Percentiles rank a stretch among this genome's conserved stretches.
These are phyloP conservation scores for Diplotaxis tenuifolia DNA, from an alignment of 345 rosid species.

Conservation along the genomic window DNA sequence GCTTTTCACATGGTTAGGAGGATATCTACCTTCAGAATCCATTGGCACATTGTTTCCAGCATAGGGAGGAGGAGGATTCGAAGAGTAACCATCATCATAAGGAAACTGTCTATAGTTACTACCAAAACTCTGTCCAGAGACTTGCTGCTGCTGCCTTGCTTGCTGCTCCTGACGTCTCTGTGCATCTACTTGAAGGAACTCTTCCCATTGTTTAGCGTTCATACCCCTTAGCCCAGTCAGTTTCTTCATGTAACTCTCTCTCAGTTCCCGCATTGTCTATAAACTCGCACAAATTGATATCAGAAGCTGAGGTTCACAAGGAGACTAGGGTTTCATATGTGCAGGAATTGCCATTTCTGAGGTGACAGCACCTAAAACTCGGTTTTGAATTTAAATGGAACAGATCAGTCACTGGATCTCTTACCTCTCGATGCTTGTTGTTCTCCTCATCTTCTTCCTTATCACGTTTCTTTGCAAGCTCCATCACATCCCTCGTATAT, in stretches of 20 bases:
- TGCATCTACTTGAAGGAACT: constrained; percentile 77
- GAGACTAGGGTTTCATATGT: constrained; percentile 3
- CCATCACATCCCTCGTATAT: constrained; percentile 69
- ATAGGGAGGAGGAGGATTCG: constrained; percentile 56
- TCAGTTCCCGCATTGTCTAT: constrained; percentile 83
- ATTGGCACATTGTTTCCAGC: constrained; percentile 50
- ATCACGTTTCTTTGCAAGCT: constrained; percentile 69
- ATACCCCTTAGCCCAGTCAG: constrained; percentile 55
- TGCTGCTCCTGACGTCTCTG: constrained; percentile 71
- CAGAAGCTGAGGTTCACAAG: constrained; percentile 40
- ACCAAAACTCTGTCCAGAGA: constrained; percentile 55
- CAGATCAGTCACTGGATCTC: constrained; percentile 37
- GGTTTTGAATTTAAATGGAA: constrained; percentile 17
- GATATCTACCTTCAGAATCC: constrained; percentile 66
- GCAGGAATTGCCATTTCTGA: constrained; percentile 22
- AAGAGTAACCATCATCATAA: constrained; percentile 57
- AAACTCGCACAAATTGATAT: constrained; percentile 43
- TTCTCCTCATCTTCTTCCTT: constrained; percentile 97
- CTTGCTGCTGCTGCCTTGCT: constrained; percentile 45
- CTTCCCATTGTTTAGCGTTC: constrained; percentile 80
- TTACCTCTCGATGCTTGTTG: constrained; percentile 94
- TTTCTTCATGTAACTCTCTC: constrained; percentile 83
- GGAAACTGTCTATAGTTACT: constrained; percentile 68
- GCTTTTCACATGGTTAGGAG: constrained; percentile 53
- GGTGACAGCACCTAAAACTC: constrained; percentile 21